Conservation (phyloP, 1,284 basidiomycete genomes). For the Earliella scabrosa region DNA sequence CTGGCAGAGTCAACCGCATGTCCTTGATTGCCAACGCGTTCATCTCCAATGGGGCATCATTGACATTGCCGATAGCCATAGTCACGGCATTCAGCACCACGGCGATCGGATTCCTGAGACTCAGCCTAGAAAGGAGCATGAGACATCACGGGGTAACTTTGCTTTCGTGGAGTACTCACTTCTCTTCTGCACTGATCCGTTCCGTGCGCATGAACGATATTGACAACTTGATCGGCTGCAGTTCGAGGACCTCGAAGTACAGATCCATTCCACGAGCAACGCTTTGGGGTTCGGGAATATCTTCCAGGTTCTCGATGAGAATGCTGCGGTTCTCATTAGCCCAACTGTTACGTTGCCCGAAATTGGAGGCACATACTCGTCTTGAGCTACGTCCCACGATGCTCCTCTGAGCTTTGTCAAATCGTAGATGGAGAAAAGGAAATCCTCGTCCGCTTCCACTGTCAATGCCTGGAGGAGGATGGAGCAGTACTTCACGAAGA, state of each 20-base stretch:
- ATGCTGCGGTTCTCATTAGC: too few relatives aligned
- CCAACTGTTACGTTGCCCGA: too few relatives aligned
- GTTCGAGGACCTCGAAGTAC: constrained; percentile 97
- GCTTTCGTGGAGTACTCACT: constrained; percentile 55
- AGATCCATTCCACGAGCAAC: constrained; percentile 75
- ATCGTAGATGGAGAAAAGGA: constrained; percentile 92
- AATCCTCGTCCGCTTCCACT: constrained; percentile 96
- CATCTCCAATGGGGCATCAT: constrained; percentile 95
- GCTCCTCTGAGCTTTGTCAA: constrained; percentile 91
- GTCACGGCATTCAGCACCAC: constrained; percentile 94
- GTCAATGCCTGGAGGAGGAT: constrained; percentile 94
- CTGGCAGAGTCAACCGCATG: constrained; percentile 86
- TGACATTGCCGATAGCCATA: constrained; percentile 97
- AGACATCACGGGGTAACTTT: neutral
- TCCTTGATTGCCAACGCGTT: constrained; percentile 97
- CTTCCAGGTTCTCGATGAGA: constrained; percentile 76
- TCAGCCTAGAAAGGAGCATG: constrained; percentile 54
- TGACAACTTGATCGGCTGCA: constrained; percentile 93
- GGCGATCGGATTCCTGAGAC: constrained; percentile 90
- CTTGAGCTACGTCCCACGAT: constrained; percentile 79
- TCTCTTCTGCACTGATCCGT: constrained; percentile 90
- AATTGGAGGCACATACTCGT: too few relatives aligned
- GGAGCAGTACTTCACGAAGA: constrained; percentile 97
- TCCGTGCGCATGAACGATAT: constrained; percentile 98
- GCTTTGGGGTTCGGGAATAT: constrained; percentile 81